Evolutionary conservation across 2,329 filamentous ascomycete genomes (phyloP).

Genomic region (Penicillium sp.): DNA sequence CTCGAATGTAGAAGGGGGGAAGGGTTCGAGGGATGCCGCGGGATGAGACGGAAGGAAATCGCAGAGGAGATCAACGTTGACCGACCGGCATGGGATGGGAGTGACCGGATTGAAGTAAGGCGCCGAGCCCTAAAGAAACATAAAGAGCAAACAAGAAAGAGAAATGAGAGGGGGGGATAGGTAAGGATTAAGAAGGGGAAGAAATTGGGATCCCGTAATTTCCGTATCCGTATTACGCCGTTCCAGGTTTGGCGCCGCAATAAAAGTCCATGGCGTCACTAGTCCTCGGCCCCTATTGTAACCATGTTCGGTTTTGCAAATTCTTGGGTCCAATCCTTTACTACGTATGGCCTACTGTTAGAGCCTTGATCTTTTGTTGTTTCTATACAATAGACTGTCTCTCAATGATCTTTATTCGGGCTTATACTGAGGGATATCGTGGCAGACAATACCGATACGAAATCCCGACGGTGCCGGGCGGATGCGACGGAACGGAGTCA

Average conservation of each 20-base stretch:
- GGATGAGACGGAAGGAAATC: slow-evolving; percentile 22
- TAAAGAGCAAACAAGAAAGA: slow-evolving; percentile 9
- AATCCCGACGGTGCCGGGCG: slow-evolving; percentile 16
- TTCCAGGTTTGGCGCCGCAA: slow-evolving; percentile 5
- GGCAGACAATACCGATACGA: not conserved
- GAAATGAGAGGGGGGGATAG: slow-evolving; percentile 3
- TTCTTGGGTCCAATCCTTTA: not conserved
- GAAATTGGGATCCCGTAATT: slow-evolving; percentile 12
- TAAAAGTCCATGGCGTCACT: slow-evolving; percentile 31
- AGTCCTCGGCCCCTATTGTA: slow-evolving; percentile 1
- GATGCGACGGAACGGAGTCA: slow-evolving; percentile 32
- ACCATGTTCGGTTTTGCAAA: not conserved
- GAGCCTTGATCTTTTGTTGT: not conserved
- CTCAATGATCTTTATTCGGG: not conserved
- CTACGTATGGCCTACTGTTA: not conserved
- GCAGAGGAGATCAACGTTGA: slow-evolving; percentile 12
- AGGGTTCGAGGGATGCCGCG: slow-evolving; percentile 18
- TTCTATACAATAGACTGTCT: not conserved
- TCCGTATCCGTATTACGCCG: slow-evolving; percentile 30
- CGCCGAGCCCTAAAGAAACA: slow-evolving; percentile 11
- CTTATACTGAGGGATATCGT: not conserved
- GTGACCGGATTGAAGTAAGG: slow-evolving; percentile 13
- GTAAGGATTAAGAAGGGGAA: slow-evolving; percentile 14
- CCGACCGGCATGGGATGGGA: slow-evolving; percentile 14
- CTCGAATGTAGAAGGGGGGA: slow-evolving; percentile 11